These are phyloP conservation scores for Aspergillus brunneoviolaceus DNA, from an alignment of 2,329 filamentous ascomycete genomes.

Conservation along the genomic window DNA sequence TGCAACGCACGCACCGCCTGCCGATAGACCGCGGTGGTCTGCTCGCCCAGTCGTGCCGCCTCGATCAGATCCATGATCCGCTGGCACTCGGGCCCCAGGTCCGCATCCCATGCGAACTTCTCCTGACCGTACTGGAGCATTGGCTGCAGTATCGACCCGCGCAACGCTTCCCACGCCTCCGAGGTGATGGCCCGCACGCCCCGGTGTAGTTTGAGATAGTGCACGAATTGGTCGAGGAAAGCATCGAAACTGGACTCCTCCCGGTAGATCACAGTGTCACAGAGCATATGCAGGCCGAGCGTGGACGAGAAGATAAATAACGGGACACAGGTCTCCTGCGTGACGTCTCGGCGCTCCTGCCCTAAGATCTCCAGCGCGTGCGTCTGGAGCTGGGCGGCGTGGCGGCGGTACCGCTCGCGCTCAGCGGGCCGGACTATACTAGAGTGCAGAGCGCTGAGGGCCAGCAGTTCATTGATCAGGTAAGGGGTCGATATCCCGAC, in stretches of 20 bases:
- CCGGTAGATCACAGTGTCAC: conserved; percentile 47
- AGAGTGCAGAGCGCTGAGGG: conserved; percentile 47
- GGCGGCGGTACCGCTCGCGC: conserved; percentile 27
- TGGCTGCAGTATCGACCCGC: conserved; percentile 14
- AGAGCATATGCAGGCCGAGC: conserved; percentile 44
- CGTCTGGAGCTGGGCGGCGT: conserved; percentile 40
- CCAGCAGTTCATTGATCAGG: conserved; percentile 51
- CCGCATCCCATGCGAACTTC: not conserved
- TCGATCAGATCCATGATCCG: conserved; percentile 12
- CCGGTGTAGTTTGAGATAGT: conserved; percentile 27
- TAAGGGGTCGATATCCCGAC: conserved; percentile 36
- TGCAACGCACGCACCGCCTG: conserved; percentile 14
- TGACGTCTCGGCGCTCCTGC: conserved; percentile 6
- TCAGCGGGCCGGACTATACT: conserved; percentile 39
- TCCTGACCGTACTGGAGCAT: conserved; percentile 3
- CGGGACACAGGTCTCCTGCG: conserved; percentile 18
- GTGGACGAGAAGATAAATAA: conserved; percentile 24
- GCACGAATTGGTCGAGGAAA: conserved; percentile 29
- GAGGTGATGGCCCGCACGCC: conserved; percentile 23
- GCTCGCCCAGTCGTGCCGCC: conserved; percentile 6
- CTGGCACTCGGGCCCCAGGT: conserved; percentile 2
- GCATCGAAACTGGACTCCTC: conserved; percentile 36
- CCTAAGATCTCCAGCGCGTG: conserved; percentile 23
- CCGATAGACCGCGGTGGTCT: conserved; percentile 7
- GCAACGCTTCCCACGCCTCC: conserved; percentile 17